Evolutionary conservation across 768 basidiomycete genomes (phyloP).

Genomic region (Kwoniella sp.): DNA sequence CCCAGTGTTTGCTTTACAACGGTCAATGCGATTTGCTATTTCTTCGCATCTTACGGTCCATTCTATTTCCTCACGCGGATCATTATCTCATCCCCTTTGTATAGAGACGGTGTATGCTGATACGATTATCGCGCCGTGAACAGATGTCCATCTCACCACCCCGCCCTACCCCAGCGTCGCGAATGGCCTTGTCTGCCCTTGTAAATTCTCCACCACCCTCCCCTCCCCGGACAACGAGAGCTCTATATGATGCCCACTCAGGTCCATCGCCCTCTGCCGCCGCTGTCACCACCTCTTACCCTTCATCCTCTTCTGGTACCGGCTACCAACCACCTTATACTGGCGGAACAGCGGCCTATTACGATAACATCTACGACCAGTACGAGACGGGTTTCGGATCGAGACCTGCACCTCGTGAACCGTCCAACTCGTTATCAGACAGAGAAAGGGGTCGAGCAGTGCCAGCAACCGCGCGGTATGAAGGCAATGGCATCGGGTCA

Average conservation of each 20-base stretch:
- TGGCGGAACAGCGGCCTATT: constrained; percentile 10
- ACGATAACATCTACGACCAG: constrained; percentile 18
- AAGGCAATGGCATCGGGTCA: constrained; percentile 4
- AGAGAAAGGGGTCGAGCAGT: constrained; percentile 4
- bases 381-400: constrained; percentile 13
- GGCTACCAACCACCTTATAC: not conserved
- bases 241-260: constrained; percentile 9
- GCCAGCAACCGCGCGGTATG: not conserved
- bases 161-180: constrained; percentile 26
- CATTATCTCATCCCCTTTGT: no score
- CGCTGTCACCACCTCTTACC: not conserved
- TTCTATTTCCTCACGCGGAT: no score
- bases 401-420: not conserved
- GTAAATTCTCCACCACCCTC: constrained; percentile 44
- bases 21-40: no score
- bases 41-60: no score
- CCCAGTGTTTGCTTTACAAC: no score
- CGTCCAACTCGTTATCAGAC: not conserved
- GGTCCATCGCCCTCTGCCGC: constrained; percentile 3
- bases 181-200: constrained; percentile 48
- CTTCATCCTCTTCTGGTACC: not conserved
- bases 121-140: not conserved
- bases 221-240: constrained; percentile 15
- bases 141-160: constrained; percentile 13
- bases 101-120: not conserved